Percentiles rank a stretch among this genome's conserved stretches.
These are phyloP conservation scores for Phylloporus sp. DNA, from an alignment of 768 basidiomycete genomes.

Conservation along the genomic window DNA sequence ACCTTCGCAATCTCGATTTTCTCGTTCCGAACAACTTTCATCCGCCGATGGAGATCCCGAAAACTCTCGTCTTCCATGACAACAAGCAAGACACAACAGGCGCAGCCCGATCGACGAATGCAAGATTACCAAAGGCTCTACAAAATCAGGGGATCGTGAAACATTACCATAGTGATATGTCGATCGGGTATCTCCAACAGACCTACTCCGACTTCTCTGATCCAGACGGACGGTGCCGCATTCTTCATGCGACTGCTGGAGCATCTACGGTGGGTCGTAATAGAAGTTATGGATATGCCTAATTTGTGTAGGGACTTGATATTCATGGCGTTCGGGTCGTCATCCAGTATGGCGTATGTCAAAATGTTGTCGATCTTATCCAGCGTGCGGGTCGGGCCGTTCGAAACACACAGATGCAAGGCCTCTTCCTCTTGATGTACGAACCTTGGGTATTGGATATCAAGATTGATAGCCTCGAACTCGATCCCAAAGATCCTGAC, in stretches of 20 bases:
- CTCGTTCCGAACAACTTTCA: not conserved
- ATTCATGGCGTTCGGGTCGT: not conserved
- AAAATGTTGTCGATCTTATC: not conserved
- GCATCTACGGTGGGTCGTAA: conserved; percentile 19
- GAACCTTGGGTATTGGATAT: not conserved
- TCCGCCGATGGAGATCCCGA: conserved; percentile 2
- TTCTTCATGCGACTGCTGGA: conserved; percentile 24
- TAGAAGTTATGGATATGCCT: not conserved
- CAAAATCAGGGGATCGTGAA: conserved; percentile 12
- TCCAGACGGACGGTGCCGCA: conserved; percentile 13
- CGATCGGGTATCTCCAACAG: conserved; percentile 19
- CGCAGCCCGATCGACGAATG: conserved; percentile 5
- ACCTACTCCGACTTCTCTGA: conserved; percentile 20
- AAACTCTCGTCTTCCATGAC: conserved; percentile 18
- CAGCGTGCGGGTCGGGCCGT: not conserved
- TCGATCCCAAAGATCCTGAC: not conserved
- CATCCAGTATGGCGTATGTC: not conserved
- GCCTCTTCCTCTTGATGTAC: not conserved
- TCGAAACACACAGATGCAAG: not conserved
- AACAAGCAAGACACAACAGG: conserved; percentile 6
- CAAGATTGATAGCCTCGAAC: no score
- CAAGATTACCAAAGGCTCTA: conserved; percentile 5
- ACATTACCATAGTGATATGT: conserved; percentile 31
- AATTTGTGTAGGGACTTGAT: not conserved
- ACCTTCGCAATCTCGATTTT: not conserved